phyloP scores from a whole-genome alignment of 441 rosid species.

The Euphorbia schlechtendalii region DNA sequence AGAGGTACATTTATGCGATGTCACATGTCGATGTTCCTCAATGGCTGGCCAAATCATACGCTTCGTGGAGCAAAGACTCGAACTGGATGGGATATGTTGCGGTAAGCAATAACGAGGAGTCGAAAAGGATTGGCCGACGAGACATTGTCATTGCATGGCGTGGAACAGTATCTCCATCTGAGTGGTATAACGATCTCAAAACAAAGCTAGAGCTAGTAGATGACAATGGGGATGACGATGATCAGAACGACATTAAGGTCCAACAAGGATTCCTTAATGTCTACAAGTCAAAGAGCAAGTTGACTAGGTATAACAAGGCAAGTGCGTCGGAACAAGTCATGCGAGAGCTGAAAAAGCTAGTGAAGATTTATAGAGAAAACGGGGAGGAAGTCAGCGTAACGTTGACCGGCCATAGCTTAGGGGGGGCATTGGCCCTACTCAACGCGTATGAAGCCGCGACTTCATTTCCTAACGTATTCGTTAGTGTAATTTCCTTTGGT shows the following conservation, averaged over 20 bases:
- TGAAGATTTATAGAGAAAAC: constrained; percentile 17
- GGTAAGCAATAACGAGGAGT: constrained; percentile 44
- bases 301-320: constrained; percentile 47
- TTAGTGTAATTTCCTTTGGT: constrained; percentile 36
- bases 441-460: constrained; percentile 35
- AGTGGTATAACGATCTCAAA: constrained; percentile 59
- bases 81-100: constrained; percentile 76
- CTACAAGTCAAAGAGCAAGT: constrained; percentile 48
- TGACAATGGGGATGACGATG: constrained; percentile 8
- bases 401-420: constrained; percentile 39
- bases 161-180: constrained; percentile 71
- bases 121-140: constrained; percentile 54
- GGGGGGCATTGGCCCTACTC: constrained; percentile 43
- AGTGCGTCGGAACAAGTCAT: constrained; percentile 74
- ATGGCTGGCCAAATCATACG: constrained; percentile 42
- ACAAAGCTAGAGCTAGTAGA: constrained; percentile 33
- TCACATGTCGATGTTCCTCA: constrained; percentile 54
- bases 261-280: constrained; percentile 57
- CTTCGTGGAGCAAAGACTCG: constrained; percentile 66
- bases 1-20: constrained; percentile 60
- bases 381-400: constrained; percentile 45
- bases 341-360: constrained; percentile 38
- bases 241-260: constrained; percentile 32
- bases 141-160: constrained; percentile 75
- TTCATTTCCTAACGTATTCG: constrained; percentile 20